Evolutionary conservation across 345 rosid genomes (phyloP).

Genomic region (Salix caprea): DNA sequence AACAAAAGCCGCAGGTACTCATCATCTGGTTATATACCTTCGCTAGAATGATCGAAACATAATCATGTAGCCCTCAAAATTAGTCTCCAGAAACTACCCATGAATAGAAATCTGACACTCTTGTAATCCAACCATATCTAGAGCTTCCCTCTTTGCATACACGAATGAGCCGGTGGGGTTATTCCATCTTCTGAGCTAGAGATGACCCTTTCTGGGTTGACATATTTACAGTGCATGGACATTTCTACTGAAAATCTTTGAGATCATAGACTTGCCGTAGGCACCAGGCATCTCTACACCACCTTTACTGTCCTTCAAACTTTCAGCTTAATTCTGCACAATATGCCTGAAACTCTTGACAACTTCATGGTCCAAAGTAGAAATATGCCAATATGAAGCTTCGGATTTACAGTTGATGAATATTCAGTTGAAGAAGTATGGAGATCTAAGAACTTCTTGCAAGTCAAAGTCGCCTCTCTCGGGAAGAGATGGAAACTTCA

Average conservation of each 20-base stretch:
- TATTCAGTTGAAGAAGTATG: constrained; percentile 85
- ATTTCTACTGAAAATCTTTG: not conserved
- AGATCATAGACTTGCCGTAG: not conserved
- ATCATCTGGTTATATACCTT: not conserved
- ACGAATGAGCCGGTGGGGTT: not conserved
- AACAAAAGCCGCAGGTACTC: not conserved
- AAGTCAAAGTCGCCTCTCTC: constrained; percentile 80
- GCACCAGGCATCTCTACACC: not conserved
- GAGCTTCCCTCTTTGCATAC: not conserved
- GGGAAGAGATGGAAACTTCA: constrained; percentile 78
- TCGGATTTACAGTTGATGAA: constrained; percentile 1
- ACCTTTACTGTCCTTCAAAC: not conserved
- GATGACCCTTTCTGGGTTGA: not conserved
- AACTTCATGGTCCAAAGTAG: constrained; percentile 3
- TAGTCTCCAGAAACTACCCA: not conserved
- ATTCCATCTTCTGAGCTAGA: not conserved
- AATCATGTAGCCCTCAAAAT: not conserved
- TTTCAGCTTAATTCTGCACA: not conserved
- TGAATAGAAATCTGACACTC: not conserved
- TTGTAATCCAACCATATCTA: not conserved
- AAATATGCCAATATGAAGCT: not conserved
- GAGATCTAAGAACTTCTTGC: constrained; percentile 67
- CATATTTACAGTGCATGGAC: not conserved
- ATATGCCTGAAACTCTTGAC: not conserved
- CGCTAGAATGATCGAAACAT: not conserved